phyloP scores from a whole-genome alignment of 768 basidiomycete genomes.

The Tubosaeta sp. region DNA sequence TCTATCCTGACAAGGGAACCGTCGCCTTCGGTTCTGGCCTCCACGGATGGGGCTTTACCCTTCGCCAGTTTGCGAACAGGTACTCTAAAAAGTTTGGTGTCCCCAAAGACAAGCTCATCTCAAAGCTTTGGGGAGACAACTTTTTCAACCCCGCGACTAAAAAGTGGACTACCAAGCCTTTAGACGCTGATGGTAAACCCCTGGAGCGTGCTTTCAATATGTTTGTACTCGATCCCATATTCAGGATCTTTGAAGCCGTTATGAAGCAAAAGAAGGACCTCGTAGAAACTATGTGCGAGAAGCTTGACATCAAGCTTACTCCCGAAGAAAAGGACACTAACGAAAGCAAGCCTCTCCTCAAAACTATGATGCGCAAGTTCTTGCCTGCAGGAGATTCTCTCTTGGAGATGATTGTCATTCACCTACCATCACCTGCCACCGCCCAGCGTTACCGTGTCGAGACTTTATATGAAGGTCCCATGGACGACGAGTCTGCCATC shows the following conservation, averaged over 20 bases:
- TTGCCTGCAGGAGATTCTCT: conserved; percentile 97
- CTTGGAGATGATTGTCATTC: conserved; percentile 99
- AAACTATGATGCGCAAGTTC: conserved; percentile 99
- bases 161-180: conserved; percentile 87
- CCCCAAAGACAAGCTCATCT: conserved; percentile 98
- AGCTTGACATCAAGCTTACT: conserved; percentile 90
- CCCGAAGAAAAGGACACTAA: conserved; percentile 80
- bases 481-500: conserved; percentile 99
- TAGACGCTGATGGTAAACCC: conserved; percentile 77
- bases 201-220: conserved; percentile 98
- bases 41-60: conserved; percentile 99
- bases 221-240: conserved; percentile 99
- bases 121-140: conserved; percentile 98
- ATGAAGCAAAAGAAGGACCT: conserved; percentile 99
- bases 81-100: conserved; percentile 99
- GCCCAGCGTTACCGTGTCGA: conserved; percentile 99
- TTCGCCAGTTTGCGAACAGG: conserved; percentile 91
- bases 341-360: conserved; percentile 94
- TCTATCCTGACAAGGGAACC: conserved; percentile 97
- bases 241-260: conserved; percentile 95
- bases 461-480: conserved; percentile 98
- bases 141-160: conserved; percentile 96
- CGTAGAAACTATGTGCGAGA: conserved; percentile 81
- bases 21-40: conserved; percentile 99
- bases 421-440: conserved; percentile 95